These are phyloP conservation scores for Alternaria sp. DNA, from an alignment of 2,329 filamentous ascomycete species.

Conservation along the genomic window DNA sequence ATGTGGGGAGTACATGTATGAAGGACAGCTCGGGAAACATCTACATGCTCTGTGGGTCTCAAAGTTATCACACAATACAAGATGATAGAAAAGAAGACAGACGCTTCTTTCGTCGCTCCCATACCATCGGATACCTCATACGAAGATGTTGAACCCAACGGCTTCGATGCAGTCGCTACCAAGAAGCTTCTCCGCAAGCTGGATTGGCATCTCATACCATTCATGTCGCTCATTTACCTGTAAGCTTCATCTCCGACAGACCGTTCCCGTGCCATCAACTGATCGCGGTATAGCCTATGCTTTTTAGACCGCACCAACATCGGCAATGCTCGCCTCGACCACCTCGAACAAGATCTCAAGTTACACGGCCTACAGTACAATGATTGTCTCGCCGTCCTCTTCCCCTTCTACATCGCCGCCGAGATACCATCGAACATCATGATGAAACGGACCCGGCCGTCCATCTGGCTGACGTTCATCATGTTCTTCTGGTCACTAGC, in stretches of 20 bases:
- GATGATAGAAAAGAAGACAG: slow-evolving; percentile 20
- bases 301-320: slow-evolving; percentile 48
- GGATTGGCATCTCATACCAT: slow-evolving; percentile 64
- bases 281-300: background rate
- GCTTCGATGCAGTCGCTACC: slow-evolving; percentile 52
- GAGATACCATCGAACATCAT: slow-evolving; percentile 65
- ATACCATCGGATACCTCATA: slow-evolving; percentile 14
- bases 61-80: background rate
- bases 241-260: slow-evolving; percentile 22
- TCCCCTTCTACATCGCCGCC: slow-evolving; percentile 60
- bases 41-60: too few relatives aligned
- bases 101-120: slow-evolving; percentile 10
- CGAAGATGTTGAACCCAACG: slow-evolving; percentile 34
- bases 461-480: slow-evolving; percentile 45
- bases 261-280: background rate
- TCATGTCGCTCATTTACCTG: slow-evolving; percentile 66
- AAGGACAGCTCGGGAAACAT: too few relatives aligned
- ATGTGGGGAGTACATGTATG: slow-evolving; percentile 1
- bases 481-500: slow-evolving; percentile 45
- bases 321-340: slow-evolving; percentile 51
- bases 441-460: slow-evolving; percentile 54
- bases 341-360: slow-evolving; percentile 45
- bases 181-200: slow-evolving; percentile 61
- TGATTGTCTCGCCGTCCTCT: slow-evolving; percentile 63
- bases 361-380: slow-evolving; percentile 61